Evolutionary conservation across 1,284 basidiomycete genomes (phyloP).

Genomic region (Athelia sp.): DNA sequence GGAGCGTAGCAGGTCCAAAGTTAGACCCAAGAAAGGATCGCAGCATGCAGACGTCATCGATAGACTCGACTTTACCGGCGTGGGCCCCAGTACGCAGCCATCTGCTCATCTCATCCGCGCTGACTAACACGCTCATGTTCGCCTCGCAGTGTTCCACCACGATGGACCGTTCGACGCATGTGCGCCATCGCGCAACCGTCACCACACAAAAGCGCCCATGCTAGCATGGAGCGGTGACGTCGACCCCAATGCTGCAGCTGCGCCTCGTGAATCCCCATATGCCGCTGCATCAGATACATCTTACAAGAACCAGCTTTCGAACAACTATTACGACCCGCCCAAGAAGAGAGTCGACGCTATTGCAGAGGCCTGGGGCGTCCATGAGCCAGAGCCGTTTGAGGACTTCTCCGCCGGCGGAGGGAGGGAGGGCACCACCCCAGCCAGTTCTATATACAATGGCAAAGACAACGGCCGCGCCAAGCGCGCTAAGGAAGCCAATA

Average conservation of each 20-base stretch:
- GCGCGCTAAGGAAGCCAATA: constrained; percentile 34
- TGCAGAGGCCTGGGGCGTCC: constrained; percentile 84
- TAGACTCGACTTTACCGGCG: constrained; percentile 59
- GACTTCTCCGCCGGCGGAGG: constrained; percentile 80
- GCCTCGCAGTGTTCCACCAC: constrained; percentile 72
- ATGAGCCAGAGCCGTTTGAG: constrained; percentile 83
- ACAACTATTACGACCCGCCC: constrained; percentile 48
- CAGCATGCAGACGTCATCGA: constrained; percentile 63
- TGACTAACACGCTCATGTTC: background rate
- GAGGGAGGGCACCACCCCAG: constrained; percentile 44
- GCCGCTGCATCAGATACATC: constrained; percentile 44
- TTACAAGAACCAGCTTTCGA: constrained; percentile 39
- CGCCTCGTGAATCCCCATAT: constrained; percentile 43
- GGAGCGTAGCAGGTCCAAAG: constrained; percentile 52
- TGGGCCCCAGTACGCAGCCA: constrained; percentile 68
- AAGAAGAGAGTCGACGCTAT: constrained; percentile 78
- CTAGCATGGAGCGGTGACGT: constrained; percentile 61
- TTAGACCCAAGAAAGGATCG: constrained; percentile 65
- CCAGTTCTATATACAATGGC: constrained; percentile 60
- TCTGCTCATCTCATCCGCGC: constrained; percentile 10
- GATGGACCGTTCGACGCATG: constrained; percentile 87
- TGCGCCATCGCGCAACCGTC: constrained; percentile 79
- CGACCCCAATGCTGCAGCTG: constrained; percentile 31
- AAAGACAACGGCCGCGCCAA: constrained; percentile 31
- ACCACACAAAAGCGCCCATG: constrained; percentile 75